These are phyloP conservation scores for Sordaria brevicollis DNA, from an alignment of 495 filamentous ascomycete species.

Conservation along the genomic window DNA sequence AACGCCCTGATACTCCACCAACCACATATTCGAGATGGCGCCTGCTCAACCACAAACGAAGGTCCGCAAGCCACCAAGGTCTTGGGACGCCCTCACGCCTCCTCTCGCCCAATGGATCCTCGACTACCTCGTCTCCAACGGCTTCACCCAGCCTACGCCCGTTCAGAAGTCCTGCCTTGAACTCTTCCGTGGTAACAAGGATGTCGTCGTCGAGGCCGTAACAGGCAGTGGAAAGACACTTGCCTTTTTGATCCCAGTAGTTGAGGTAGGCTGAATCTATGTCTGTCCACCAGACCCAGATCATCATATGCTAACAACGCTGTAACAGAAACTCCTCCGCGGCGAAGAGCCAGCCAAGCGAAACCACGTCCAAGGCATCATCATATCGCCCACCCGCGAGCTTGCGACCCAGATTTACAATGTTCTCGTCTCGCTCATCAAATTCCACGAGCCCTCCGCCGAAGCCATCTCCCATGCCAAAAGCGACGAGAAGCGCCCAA, in stretches of 20 bases:
- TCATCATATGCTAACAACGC: background rate
- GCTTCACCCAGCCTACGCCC: slow-evolving; percentile 81
- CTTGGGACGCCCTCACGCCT: slow-evolving; percentile 62
- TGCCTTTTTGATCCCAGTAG: slow-evolving; percentile 78
- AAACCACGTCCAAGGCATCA: slow-evolving; percentile 80
- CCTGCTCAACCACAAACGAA: slow-evolving; percentile 21
- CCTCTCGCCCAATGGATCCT: slow-evolving; percentile 84
- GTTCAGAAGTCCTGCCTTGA: slow-evolving; percentile 93
- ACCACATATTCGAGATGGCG: slow-evolving; percentile 18
- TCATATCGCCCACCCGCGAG: slow-evolving; percentile 89
- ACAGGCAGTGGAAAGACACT: slow-evolving; percentile 94
- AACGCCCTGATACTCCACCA: background rate
- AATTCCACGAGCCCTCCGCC: slow-evolving; percentile 73
- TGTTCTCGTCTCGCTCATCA: slow-evolving; percentile 65
- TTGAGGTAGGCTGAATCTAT: slow-evolving; percentile 40
- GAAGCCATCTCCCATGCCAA: slow-evolving; percentile 41
- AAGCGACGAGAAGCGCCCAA: slow-evolving; percentile 40
- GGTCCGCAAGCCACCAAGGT: slow-evolving; percentile 36
- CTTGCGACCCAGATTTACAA: slow-evolving; percentile 82
- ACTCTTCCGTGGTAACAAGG: slow-evolving; percentile 85
- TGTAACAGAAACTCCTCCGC: slow-evolving; percentile 52
- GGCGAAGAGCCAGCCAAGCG: slow-evolving; percentile 64
- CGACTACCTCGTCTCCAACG: slow-evolving; percentile 73
- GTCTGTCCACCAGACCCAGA: too few relatives aligned
- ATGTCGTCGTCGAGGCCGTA: slow-evolving; percentile 95